Base-by-base conservation (phyloP, 2,329 filamentous ascomycete species). In the Rhinocladiella similis region DNA sequence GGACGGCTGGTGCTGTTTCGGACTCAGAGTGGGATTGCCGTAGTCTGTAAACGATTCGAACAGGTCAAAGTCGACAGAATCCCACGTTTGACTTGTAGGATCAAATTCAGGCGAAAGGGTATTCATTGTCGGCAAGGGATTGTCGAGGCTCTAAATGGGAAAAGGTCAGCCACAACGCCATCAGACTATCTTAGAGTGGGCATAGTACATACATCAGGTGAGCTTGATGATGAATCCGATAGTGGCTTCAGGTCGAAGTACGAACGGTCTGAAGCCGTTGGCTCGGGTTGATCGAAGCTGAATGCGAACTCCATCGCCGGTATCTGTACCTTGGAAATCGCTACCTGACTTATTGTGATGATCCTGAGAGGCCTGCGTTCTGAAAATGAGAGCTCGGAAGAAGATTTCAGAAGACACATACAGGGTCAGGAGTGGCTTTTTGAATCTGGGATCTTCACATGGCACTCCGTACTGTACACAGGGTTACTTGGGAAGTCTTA, bases 141-240 rank as follows among this genome's bases (percentile, higher is more conserved):
- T 33, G 25, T 33, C 27, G 12, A 43, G 7, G 25, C 25, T 36
- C 25, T 39, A 20, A 20, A 18, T 35, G 39, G 22, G 2, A 6
- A 10, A 27, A 14, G 38, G 18, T 49, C 29, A 49, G 47, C 35
- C 29, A 35, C 5, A 9, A 10, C 9, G 16, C 19, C 29, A 18
- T 12, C 38, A 38, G 35, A 41, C 25, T 7, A 13, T 10, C 7
- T 46, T 16, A 10, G 20, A 16, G 22, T 16, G 3, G 43, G 19
- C 13, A n/a, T 25, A 20, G 33, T 33, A 47, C 27, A 47, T 53
- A 53, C 50, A 27, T 53, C 27, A 16, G 50, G 42, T 22, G 50
- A 53, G 29, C 42, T 53, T 18, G 41, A 47, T 22, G 50, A 45
- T 20, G 50, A 53, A 46, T 36, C 16, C 12, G 20, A 25, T 41